These are phyloP conservation scores for Stemphylium vesicarium DNA, from an alignment of 2,329 filamentous ascomycete species.

Conservation along the genomic window DNA sequence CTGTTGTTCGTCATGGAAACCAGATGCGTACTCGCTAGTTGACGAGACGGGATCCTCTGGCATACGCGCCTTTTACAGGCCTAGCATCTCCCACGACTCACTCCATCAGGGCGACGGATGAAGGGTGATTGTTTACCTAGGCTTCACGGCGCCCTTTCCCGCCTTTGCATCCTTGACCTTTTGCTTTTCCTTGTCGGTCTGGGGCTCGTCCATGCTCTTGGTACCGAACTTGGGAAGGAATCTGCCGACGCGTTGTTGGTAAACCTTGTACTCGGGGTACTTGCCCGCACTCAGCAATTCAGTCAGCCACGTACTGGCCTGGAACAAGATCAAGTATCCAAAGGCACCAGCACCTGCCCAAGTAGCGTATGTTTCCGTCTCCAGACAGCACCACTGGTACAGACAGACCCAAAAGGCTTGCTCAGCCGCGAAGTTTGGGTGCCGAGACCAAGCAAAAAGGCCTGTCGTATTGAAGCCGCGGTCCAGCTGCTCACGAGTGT, in stretches of 20 bases:
- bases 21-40: no score
- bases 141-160: constrained; percentile 25
- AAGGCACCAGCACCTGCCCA: constrained; percentile 78
- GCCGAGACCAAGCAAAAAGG: constrained; percentile 85
- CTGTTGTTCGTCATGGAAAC: no score
- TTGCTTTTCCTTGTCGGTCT: constrained; percentile 28
- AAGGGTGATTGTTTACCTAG: neutral
- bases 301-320: constrained; percentile 86
- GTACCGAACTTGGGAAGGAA: constrained; percentile 71
- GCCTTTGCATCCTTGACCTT: constrained; percentile 29
- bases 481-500: constrained; percentile 77
- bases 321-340: constrained; percentile 80
- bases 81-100: no score
- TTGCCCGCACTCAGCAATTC: constrained; percentile 81
- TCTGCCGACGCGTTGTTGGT: constrained; percentile 81
- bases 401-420: constrained; percentile 87
- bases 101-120: no score
- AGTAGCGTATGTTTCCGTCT: constrained; percentile 72
- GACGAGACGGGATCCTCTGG: no score
- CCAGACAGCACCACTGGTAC: constrained; percentile 86
- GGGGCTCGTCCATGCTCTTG: constrained; percentile 37
- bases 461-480: constrained; percentile 87
- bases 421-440: constrained; percentile 94
- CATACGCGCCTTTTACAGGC: no score
- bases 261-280: constrained; percentile 85